These are phyloP conservation scores for Morella rubra DNA, from an alignment of 306 rosid species.

Conservation along the genomic window DNA sequence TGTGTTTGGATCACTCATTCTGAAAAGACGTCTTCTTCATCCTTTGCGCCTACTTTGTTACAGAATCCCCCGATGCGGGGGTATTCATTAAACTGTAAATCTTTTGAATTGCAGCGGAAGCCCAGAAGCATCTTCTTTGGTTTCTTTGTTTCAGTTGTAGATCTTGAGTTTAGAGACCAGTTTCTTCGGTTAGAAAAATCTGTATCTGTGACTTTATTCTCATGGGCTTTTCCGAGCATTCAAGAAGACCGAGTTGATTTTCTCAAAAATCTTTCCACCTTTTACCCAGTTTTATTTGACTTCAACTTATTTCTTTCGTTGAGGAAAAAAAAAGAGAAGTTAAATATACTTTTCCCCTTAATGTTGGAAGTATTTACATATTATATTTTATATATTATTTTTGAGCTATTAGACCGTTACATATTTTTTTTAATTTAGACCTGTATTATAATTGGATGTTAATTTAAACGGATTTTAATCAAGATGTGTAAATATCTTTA, in stretches of 20 bases:
- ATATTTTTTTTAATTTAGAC: too few relatives aligned
- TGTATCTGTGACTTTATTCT: neutral
- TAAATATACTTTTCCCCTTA: too few relatives aligned
- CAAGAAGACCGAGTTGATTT: neutral
- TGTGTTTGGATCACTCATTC: constrained; percentile 27
- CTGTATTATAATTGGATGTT: too few relatives aligned
- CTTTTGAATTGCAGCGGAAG: constrained; percentile 6
- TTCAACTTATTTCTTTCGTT: neutral
- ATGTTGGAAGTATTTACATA: too few relatives aligned
- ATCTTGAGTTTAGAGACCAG: constrained; percentile 45
- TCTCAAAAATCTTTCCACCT: constrained; percentile 3
- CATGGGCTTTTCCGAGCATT: neutral
- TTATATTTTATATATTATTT: too few relatives aligned
- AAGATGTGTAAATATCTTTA: too few relatives aligned
- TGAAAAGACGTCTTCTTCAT: constrained; percentile 25
- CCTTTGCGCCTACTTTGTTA: constrained; percentile 13
- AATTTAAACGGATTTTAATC: too few relatives aligned
- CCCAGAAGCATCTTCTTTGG: neutral
- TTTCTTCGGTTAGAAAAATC: constrained; percentile 8
- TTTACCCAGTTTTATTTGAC: neutral
- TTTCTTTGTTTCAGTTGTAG: constrained; percentile 23
- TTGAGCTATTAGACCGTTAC: too few relatives aligned
- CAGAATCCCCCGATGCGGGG: neutral
- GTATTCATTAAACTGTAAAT: constrained; percentile 13
- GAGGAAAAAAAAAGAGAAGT: too few relatives aligned